phyloP scores from a whole-genome alignment of 2,329 filamentous ascomycete genomes.

The Thyridium curvatum region DNA sequence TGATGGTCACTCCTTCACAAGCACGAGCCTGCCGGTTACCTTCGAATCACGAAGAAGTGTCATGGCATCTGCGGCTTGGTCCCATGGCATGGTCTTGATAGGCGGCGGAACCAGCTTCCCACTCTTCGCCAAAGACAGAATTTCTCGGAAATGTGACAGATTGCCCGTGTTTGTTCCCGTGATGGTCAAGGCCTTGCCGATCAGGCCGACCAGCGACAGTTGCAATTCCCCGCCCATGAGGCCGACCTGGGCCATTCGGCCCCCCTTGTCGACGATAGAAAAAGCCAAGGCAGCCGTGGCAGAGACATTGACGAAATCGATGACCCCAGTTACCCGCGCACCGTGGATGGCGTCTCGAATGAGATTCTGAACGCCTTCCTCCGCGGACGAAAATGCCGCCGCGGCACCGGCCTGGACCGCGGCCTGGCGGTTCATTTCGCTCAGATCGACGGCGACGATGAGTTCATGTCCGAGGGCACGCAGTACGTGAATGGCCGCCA shows the following conservation, averaged over 20 bases:
- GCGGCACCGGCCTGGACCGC: too few species aligned
- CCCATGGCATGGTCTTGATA: slow-evolving; percentile 4
- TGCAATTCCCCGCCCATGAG: slow-evolving; percentile 6
- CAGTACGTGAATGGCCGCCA: too few species aligned
- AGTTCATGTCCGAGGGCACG: too few species aligned
- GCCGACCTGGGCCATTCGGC: slow-evolving; percentile 7
- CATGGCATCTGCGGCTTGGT: slow-evolving; percentile 6
- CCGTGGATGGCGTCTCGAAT: too few species aligned
- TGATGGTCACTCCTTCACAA: slow-evolving; percentile 5
- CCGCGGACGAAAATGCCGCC: too few species aligned
- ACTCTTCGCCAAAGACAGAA: slow-evolving; percentile 2
- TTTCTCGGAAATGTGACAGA: slow-evolving; percentile 1
- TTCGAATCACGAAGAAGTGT: slow-evolving; percentile 3
- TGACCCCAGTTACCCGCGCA: too few species aligned
- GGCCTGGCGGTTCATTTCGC: too few species aligned
- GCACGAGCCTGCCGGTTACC: slow-evolving; percentile 2
- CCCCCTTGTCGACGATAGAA: slow-evolving; percentile 5
- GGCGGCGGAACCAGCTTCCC: slow-evolving; percentile 2
- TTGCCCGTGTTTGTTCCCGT: slow-evolving; percentile 5
- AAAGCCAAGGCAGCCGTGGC: slow-evolving; percentile 4
- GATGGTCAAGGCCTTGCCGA: slow-evolving; percentile 7
- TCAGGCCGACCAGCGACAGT: slow-evolving; percentile 4
- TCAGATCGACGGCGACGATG: too few species aligned
- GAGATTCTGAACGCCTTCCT: too few species aligned
- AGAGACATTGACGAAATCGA: slow-evolving; percentile 8